Evolutionary conservation across 257 asterid genomes (phyloP), one percentile per base, ranked within the genome.

Genomic region (Solanum paucissectum): DNA sequence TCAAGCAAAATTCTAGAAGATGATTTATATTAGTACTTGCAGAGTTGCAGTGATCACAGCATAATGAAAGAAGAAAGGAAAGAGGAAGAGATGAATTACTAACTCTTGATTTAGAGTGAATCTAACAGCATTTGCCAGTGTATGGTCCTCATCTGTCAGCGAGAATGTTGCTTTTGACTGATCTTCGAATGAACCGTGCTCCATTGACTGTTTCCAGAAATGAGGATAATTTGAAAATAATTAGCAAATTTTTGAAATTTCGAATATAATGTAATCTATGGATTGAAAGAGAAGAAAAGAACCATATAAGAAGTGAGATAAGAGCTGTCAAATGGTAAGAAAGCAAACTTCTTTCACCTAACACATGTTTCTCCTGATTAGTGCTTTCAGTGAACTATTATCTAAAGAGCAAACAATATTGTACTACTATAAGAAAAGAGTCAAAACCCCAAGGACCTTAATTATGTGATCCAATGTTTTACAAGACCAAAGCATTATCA

Each of bases 31-130:
- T 37, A 20, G 18, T 77, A 44, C 37, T 42, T 14, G 64, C 13
- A 25, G 64, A 25, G 84, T 42, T 14, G 64, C 13, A 25, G 64
- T 42, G 84, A 44, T 27, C 5, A 44, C 84, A 25, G 84, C 84
- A 16, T 37, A 89, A 38, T 36, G 77, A 21, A 46, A 38, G 82
- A 13, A 49, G 14, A 25, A 86, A 86, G 14, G 16, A 64, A 77
- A 86, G 62, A 52, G 58, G 44, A 73, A 21, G 21, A 36, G 88
- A 27, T 29, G 40, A 81, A 81, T 27, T 81, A 92, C 98, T 91
- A 52, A 95, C 98, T 96, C 99, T 94, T 94, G 96, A 92, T 95
- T 97, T 58, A 97, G 94, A n/a, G 90, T 68, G 84, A 91, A 95
- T 93, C 98, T 92, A 25, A 95, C 81, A 32, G 99, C 91, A 90